These are phyloP conservation scores for Starmerella bacillaris DNA, from an alignment of 805 yeast species.

Conservation along the genomic window DNA sequence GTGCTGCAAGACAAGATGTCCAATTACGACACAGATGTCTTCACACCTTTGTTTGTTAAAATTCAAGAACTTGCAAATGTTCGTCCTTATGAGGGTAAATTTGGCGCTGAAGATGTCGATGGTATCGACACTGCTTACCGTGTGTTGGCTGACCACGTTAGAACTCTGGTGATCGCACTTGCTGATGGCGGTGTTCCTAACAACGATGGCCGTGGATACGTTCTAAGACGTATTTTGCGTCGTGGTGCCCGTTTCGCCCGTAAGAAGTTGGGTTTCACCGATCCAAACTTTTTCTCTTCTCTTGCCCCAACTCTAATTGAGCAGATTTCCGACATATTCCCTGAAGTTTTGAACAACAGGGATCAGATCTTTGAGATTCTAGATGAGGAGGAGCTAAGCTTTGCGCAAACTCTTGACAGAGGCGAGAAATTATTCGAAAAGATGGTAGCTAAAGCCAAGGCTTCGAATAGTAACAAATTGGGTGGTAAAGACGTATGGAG, in stretches of 20 bases:
- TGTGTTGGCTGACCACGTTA: conserved; percentile 94
- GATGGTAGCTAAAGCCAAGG: conserved; percentile 68
- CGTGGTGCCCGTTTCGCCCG: conserved; percentile 96
- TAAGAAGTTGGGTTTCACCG: conserved; percentile 88
- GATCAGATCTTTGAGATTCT: conserved; percentile 71
- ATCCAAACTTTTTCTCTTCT: conserved; percentile 82
- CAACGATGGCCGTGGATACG: conserved; percentile 98
- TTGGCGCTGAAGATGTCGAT: conserved; percentile 79
- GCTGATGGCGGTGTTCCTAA: conserved; percentile 99
- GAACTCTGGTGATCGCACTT: conserved; percentile 88
- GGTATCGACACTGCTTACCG: conserved; percentile 97
- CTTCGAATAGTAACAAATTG: conserved; percentile 54
- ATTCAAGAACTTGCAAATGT: conserved; percentile 89
- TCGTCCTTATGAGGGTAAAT: conserved; percentile 78
- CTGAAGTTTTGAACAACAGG: conserved; percentile 63
- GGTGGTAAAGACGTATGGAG: conserved; percentile 97
- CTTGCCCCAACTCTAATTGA: conserved; percentile 84
- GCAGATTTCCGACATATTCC: conserved; percentile 76
- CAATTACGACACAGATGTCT: conserved; percentile 94
- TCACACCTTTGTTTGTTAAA: conserved; percentile 66
- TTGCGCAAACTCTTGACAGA: conserved; percentile 87
- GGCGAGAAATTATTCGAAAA: conserved; percentile 94
- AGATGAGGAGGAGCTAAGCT: conserved; percentile 89
- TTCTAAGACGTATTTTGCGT: conserved; percentile 86
- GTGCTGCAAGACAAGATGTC: conserved; percentile 79